Percentiles rank a stretch among this genome's conserved stretches.
These are phyloP conservation scores for Aureobasidium pullulans DNA, from an alignment of 2,329 filamentous ascomycete species.

Conservation along the genomic window DNA sequence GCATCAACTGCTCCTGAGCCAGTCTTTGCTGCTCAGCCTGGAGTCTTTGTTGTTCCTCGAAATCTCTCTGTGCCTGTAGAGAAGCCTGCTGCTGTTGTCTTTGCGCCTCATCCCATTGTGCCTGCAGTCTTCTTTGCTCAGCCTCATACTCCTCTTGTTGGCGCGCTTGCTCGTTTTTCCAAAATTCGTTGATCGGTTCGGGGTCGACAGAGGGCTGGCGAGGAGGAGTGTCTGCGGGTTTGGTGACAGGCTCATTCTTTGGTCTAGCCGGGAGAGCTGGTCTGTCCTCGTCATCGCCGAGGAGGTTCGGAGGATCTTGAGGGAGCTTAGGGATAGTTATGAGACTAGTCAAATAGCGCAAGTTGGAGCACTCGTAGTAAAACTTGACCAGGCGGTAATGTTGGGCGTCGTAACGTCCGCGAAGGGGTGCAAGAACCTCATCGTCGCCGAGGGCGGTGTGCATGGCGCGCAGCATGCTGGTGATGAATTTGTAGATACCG, in stretches of 20 bases:
- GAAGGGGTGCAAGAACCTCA: slow-evolving; percentile 81
- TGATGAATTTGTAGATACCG: slow-evolving; percentile 99
- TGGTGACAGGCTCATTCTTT: slow-evolving; percentile 56
- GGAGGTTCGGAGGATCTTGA: slow-evolving; percentile 83
- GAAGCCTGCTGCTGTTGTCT: slow-evolving; percentile 75
- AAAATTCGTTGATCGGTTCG: slow-evolving; percentile 94
- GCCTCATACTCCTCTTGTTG: slow-evolving; percentile 94
- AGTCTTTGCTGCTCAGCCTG: slow-evolving; percentile 83
- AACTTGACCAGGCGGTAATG: slow-evolving; percentile 96
- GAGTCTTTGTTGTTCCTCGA: slow-evolving; percentile 86
- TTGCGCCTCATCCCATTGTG: slow-evolving; percentile 76
- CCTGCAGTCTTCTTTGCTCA: slow-evolving; percentile 80
- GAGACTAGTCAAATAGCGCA: slow-evolving; percentile 90
- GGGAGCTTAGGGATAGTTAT: slow-evolving; percentile 95
- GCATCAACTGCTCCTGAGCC: slow-evolving; percentile 81
- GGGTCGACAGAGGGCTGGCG: slow-evolving; percentile 68
- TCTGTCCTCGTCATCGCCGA: slow-evolving; percentile 75
- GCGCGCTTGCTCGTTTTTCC: slow-evolving; percentile 84
- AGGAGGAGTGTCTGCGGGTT: slow-evolving; percentile 61
- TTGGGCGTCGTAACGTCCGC: slow-evolving; percentile 85
- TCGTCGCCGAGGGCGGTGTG: slow-evolving; percentile 88
- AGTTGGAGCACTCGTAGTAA: slow-evolving; percentile 98
- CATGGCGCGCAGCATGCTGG: slow-evolving; percentile 98
- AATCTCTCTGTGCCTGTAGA: slow-evolving; percentile 83
- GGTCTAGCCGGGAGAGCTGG: slow-evolving; percentile 77